These are phyloP conservation scores for Lentinus tigrinus DNA, from an alignment of 768 basidiomycete genomes.

Conservation along the genomic window DNA sequence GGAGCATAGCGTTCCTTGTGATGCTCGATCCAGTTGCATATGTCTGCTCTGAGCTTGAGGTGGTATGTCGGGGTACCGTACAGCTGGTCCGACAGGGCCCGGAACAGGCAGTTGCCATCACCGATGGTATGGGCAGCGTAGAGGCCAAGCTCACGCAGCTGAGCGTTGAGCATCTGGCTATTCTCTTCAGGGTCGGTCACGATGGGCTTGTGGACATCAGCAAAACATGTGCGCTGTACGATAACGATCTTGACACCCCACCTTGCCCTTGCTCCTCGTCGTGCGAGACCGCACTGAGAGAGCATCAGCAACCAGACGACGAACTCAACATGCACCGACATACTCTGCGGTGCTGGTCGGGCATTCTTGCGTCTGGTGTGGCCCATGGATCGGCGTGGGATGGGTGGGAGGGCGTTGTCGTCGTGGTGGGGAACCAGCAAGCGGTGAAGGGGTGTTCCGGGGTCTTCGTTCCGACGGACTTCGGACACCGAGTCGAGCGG, in stretches of 20 bases:
- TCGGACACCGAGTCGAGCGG: slow-evolving; percentile 21
- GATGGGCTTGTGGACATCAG: slow-evolving; percentile 6
- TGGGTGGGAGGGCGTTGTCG: slow-evolving; percentile 16
- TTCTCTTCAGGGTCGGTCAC: slow-evolving; percentile 59
- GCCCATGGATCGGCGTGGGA: slow-evolving; percentile 35
- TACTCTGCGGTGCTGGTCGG: slow-evolving; percentile 38
- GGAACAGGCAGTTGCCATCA: slow-evolving; percentile 93
- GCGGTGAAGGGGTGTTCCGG: slow-evolving; percentile 33
- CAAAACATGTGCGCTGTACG: slow-evolving; percentile 6
- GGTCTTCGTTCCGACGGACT: slow-evolving; percentile 27
- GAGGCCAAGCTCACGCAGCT: slow-evolving; percentile 75
- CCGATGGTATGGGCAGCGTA: slow-evolving; percentile 87
- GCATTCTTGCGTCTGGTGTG: slow-evolving; percentile 40
- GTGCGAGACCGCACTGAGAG: slow-evolving; percentile 52
- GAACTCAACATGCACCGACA: slow-evolving; percentile 27
- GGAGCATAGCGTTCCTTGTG: slow-evolving; percentile 76
- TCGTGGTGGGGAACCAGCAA: slow-evolving; percentile 25
- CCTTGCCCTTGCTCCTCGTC: slow-evolving; percentile 57
- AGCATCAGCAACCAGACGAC: slow-evolving; percentile 24
- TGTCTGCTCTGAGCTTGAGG: slow-evolving; percentile 62
- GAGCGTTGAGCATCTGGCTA: slow-evolving; percentile 63
- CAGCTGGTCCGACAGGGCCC: slow-evolving; percentile 85
- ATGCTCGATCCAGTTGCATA: slow-evolving; percentile 78
- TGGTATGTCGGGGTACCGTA: slow-evolving; percentile 75
- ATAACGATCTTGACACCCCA: slow-evolving; percentile 31